A percentile compares a stretch with the other conserved stretches of the same genome.
Conservation (phyloP, 179 eudicot species). For the Silene vulgaris region DNA sequence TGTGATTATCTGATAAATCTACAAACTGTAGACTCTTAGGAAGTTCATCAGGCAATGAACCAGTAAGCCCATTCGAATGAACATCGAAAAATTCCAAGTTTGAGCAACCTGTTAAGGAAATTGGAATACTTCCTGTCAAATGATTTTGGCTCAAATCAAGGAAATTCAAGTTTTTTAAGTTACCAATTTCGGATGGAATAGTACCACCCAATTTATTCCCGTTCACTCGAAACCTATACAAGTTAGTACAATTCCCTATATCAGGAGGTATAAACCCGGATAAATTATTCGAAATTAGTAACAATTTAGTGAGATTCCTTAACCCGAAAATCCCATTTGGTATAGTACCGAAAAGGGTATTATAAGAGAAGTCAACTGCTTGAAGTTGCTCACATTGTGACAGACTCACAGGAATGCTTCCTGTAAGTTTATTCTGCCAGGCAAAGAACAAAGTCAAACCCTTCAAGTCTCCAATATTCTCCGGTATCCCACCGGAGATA, state of each 20-base stretch:
- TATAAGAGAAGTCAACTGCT: conserved; percentile 77
- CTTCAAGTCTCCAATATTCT: conserved; percentile 49
- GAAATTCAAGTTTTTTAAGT: conserved; percentile 56
- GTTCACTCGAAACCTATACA: conserved; percentile 68
- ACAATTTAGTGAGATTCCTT: conserved; percentile 60
- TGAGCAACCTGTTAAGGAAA: conserved; percentile 53
- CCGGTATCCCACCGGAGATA: conserved; percentile 67
- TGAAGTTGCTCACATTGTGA: conserved; percentile 59
- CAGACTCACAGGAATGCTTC: conserved; percentile 55
- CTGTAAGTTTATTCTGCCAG: conserved; percentile 78
- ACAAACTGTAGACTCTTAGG: conserved; percentile 72
- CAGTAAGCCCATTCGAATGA: conserved; percentile 60
- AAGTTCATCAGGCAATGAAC: conserved; percentile 46
- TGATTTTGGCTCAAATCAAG: conserved; percentile 67
- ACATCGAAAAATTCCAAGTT: conserved; percentile 72
- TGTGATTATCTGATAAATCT: conserved; percentile 67
- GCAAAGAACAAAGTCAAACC: conserved; percentile 69
- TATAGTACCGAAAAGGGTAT: conserved; percentile 53
- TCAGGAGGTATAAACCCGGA: conserved; percentile 75
- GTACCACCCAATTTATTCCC: conserved; percentile 59
- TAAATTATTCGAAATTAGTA: conserved; percentile 60
- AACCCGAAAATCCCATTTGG: conserved; percentile 55
- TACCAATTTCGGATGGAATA: conserved; percentile 76
- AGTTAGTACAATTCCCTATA: conserved; percentile 65
- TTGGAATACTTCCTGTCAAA: conserved; percentile 60